Evolutionary conservation across 2,329 filamentous ascomycete species (phyloP), one percentile per base, ranked within the genome.

Genomic region (Orbilia javanica): DNA sequence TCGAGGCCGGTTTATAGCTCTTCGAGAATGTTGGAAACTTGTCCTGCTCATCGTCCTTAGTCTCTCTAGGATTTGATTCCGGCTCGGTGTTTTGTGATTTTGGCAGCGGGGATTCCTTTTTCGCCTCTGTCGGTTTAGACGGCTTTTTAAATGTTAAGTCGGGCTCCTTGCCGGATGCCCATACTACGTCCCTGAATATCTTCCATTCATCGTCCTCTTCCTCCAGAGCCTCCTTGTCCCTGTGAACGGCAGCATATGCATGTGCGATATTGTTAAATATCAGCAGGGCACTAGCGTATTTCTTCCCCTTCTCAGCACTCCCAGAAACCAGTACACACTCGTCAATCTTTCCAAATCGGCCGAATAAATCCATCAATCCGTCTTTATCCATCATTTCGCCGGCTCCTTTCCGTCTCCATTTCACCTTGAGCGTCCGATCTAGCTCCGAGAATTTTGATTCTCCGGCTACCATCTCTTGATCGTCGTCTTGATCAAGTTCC

Each of bases 321-420:
- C 46, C 22, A 13, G 20, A 46, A 15, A 66, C 42, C 6, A 78
- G 73, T 2, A 82, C 76, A 34, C 81, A 81, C 22, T 82, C 80
- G 64, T 87, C 85, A 15, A 88, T 83, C 34, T 83, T 83, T 18
- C 87, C 87, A 80, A 87, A 88, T 52, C 83, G 83, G 0, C 81
- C 79, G 79, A 87, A 88, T 57, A 85, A 82, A 50, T 80, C 73
- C 7, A 80, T 69, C 2, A 88, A 73, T 3, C 82, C 81, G 1
- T 84, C 83, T 50, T 85, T 84, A 68, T 85, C 84, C 79, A 87
- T 82, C 4, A 80, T 68, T 29, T 80, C 64, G 4, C 67, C 78
- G 25, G 69, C 67, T 48, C 82, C 83, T 25, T 84, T 83, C 25
- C 83, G 79, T 15, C 81, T 79, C 81, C 85, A 87, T 3, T 85